These are phyloP conservation scores for Pichia sp. DNA, from an alignment of 1,139 yeast species.

Conservation along the genomic window DNA sequence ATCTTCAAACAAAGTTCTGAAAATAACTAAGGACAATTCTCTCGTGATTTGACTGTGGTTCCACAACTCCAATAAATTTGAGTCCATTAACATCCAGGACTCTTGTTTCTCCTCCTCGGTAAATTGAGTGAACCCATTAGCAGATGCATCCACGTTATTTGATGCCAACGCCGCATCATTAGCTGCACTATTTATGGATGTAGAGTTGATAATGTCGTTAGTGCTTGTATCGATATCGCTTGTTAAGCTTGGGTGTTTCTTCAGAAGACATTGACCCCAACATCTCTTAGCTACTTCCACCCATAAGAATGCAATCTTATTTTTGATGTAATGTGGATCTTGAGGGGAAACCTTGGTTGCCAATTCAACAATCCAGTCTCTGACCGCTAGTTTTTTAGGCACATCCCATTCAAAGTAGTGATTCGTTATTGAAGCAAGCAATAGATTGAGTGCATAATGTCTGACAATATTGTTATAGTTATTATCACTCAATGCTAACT, in stretches of 20 bases:
- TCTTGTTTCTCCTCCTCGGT: slow-evolving; percentile 41
- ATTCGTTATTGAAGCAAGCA: slow-evolving; percentile 61
- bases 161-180: background rate
- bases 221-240: background rate
- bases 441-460: slow-evolving; percentile 80
- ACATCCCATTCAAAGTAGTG: slow-evolving; percentile 50
- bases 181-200: background rate
- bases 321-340: slow-evolving; percentile 88
- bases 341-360: slow-evolving; percentile 48
- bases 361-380: slow-evolving; percentile 80
- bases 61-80: slow-evolving; percentile 71
- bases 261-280: slow-evolving; percentile 60
- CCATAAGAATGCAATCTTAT: slow-evolving; percentile 86
- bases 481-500: slow-evolving; percentile 61
- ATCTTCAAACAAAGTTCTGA: slow-evolving; percentile 88
- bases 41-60: slow-evolving; percentile 51
- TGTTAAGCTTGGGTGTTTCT: background rate
- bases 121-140: slow-evolving; percentile 23
- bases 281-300: slow-evolving; percentile 85
- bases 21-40: slow-evolving; percentile 69
- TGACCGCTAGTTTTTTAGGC: slow-evolving; percentile 61
- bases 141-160: slow-evolving; percentile 15
- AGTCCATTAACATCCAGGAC: slow-evolving; percentile 93
- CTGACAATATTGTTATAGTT: slow-evolving; percentile 63
- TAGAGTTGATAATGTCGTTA: slow-evolving; percentile 7